phyloP scores from a whole-genome alignment of 192 early-diverging fungal genomes.

The Paraglomus occultum region DNA sequence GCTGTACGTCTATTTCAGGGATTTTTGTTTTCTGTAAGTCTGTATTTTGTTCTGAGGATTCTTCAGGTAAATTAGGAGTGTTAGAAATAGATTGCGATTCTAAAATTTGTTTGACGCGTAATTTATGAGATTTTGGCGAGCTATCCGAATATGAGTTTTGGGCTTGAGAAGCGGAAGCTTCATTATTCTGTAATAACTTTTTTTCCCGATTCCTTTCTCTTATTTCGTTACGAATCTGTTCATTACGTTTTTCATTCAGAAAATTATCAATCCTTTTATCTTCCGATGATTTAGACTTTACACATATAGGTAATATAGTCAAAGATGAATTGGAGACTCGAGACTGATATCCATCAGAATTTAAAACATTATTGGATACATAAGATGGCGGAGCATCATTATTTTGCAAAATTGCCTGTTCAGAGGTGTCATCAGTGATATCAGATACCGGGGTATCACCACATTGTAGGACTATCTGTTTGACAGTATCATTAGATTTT shows the following conservation, averaged over 20 bases:
- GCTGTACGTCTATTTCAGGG: constrained; percentile 24
- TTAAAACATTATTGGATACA: background rate
- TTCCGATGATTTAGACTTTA: constrained; percentile 21
- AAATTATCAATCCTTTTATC: constrained; percentile 20
- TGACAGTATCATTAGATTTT: no score
- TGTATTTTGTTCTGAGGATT: constrained; percentile 22
- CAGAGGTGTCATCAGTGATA: constrained; percentile 21
- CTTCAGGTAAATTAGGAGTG: constrained; percentile 17
- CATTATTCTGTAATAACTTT: constrained; percentile 2
- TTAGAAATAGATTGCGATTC: constrained; percentile 19
- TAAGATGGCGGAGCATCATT: constrained; percentile 11
- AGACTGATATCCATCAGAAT: constrained; percentile 18
- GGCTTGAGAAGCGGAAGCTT: constrained; percentile 20
- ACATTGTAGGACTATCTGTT: no score
- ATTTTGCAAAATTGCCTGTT: constrained; percentile 19
- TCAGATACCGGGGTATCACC: constrained; percentile 23
- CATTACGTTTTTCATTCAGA: constrained; percentile 20
- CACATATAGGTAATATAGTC: constrained; percentile 19
- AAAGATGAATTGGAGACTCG: constrained; percentile 19
- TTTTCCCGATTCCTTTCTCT: constrained; percentile 6
- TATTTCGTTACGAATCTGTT: constrained; percentile 18
- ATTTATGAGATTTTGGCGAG: constrained; percentile 19
- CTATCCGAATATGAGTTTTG: constrained; percentile 22
- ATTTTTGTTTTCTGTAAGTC: constrained; percentile 27
- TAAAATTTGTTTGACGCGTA: constrained; percentile 18